Conservation (phyloP, 2,329 filamentous ascomycete species). For the Cadophora luteo-olivacea region DNA sequence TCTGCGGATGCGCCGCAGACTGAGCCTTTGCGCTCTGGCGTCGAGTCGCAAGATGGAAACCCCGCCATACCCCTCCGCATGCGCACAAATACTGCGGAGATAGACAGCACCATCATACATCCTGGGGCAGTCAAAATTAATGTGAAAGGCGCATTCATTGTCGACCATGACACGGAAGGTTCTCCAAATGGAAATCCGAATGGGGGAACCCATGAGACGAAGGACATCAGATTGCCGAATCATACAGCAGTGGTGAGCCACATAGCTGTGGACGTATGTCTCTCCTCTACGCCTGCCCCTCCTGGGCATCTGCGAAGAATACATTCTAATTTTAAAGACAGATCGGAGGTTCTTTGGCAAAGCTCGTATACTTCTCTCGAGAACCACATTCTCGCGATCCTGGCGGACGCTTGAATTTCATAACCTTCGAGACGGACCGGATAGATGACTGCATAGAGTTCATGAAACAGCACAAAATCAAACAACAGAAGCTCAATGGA, state of each 20-base stretch:
- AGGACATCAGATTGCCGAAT: constrained; percentile 94
- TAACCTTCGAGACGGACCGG: constrained; percentile 93
- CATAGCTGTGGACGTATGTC: constrained; percentile 88
- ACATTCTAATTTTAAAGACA: constrained; percentile 47
- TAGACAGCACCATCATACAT: constrained; percentile 55
- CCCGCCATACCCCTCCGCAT: constrained; percentile 34
- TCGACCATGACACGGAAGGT: constrained; percentile 73
- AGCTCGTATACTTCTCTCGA: constrained; percentile 96
- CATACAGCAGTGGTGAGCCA: constrained; percentile 96
- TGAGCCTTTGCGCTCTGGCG: constrained; percentile 13
- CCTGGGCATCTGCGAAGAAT: background rate
- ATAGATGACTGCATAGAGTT: constrained; percentile 95
- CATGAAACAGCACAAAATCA: constrained; percentile 83
- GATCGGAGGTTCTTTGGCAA: constrained; percentile 95
- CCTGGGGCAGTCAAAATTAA: constrained; percentile 88
- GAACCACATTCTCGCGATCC: constrained; percentile 80
- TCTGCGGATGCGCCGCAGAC: constrained; percentile 35
- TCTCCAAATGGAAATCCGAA: constrained; percentile 55
- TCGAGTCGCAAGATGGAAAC: constrained; percentile 28
- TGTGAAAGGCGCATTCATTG: constrained; percentile 94
- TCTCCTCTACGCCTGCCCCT: background rate
- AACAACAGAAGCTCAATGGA: constrained; percentile 79
- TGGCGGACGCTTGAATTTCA: constrained; percentile 91
- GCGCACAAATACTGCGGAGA: constrained; percentile 46
- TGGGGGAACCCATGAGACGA: constrained; percentile 71